These are phyloP conservation scores for Dunaliella primolecta DNA, from an alignment of 139 green algal species.

Conservation along the genomic window DNA sequence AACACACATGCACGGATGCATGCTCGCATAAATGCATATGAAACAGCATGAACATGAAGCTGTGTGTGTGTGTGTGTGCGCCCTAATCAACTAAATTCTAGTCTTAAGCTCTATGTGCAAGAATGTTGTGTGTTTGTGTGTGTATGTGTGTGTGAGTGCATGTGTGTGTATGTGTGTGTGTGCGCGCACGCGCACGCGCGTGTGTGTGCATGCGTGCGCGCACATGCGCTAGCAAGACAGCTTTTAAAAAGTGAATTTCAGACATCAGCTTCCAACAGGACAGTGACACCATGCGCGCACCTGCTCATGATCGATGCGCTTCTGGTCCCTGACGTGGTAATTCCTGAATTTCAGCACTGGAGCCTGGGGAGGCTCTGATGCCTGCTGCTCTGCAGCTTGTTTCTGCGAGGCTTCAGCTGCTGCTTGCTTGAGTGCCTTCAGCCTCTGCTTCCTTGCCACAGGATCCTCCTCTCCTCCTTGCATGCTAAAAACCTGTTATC, in stretches of 20 bases:
- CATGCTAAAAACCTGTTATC: no score
- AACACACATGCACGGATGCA: no score
- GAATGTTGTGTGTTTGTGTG: no score
- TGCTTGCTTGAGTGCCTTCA: conserved; percentile 46
- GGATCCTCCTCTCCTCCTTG: no score
- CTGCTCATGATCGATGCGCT: conserved; percentile 71
- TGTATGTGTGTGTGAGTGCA: not conserved
- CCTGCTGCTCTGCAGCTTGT: conserved; percentile 8
- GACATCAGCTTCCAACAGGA: no score
- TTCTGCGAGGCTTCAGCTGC: conserved; percentile 28
- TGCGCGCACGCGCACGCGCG: not conserved
- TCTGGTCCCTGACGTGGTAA: conserved; percentile 65
- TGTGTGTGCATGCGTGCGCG: not conserved
- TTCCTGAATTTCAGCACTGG: conserved; percentile 80
- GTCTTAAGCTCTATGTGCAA: no score
- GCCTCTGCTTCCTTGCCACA: conserved; percentile 31
- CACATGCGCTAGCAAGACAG: not conserved
- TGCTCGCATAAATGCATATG: no score
- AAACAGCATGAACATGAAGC: no score
- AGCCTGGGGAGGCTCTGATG: conserved; percentile 26
- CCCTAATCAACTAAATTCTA: no score
- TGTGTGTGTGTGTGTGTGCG: no score
- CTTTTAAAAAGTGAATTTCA: no score
- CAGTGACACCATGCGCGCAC: no score
- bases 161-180: not conserved